Base-by-base conservation (phyloP, 495 filamentous ascomycete species). In the Penicillium chermesinum region DNA sequence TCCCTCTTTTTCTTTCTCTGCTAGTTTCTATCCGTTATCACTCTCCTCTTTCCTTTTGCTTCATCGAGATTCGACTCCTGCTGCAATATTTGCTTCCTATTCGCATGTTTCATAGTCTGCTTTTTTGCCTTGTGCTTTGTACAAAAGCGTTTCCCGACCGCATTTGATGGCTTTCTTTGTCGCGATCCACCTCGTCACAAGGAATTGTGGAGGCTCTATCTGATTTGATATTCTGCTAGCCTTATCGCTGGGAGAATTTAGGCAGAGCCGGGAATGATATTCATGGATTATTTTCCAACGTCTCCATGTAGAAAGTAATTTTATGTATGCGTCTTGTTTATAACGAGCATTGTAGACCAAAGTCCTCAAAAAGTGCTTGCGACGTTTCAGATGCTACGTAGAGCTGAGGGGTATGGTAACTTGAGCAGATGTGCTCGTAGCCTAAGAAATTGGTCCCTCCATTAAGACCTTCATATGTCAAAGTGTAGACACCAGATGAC, bases 101-200 rank as follows among this genome's bases (percentile, higher is more conserved):
- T 49, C 41, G 47, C 51, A 38, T 58, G 54, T 58, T 48, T 48
- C 44, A 60, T 59, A 62, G 30, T 59, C 48, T n/a, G n/a, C n/a
- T n/a, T n/a, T n/a, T n/a, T 43, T 25, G 52, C 39, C 37, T 38
- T 35, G 36, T 34, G 49, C 50, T 53, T 62, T 71, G 66, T 72
- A 72, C 62, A 69, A 71, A 71, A 71, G 63, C 66, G 48, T 63
- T 57, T 52, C 40, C 47, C 6, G 20, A 8, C 14, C 34, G 36
- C 41, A 40, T 57, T 57, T 59, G 30, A 51, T 38, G 44, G 48
- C 38, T 50, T 58, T 38, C 39, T 34, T 40, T 44, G 38, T 57
- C 41, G 22, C 32, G 44, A 39, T 50, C 46, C 39, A 53, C 54
- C 22, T 48, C 40, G 2, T 3, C 14, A 12, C 15, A 17, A 6